phyloP scores from a whole-genome alignment of 192 early-diverging fungal species.

The Entrophospora sp. region DNA sequence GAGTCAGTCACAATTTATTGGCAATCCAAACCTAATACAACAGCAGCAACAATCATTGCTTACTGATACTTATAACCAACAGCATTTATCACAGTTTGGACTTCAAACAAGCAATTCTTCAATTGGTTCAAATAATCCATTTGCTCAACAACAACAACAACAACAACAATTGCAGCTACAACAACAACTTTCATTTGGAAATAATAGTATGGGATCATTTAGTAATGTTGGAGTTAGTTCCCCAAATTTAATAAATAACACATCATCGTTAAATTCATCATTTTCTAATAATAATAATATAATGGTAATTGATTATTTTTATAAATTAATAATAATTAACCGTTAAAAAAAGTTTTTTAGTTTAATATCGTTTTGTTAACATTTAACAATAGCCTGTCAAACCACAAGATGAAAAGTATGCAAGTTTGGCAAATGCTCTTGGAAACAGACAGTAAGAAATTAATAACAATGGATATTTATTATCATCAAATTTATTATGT shows the following conservation, averaged over 20 bases:
- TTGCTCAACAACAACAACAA: constrained; percentile 25
- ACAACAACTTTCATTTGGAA: constrained; percentile 16
- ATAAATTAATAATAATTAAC: not conserved
- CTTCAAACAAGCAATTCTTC: constrained; percentile 25
- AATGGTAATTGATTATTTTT: not conserved
- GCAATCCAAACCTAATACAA: constrained; percentile 29
- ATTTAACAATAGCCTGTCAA: not conserved
- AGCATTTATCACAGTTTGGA: constrained; percentile 25
- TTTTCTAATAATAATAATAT: not conserved
- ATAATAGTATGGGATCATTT: not conserved
- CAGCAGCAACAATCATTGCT: constrained; percentile 28
- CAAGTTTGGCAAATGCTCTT: not conserved
- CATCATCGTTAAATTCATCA: not conserved
- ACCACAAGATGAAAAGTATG: not conserved
- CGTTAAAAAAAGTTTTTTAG: not conserved
- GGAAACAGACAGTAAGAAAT: not conserved
- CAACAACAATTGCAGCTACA: constrained; percentile 17
- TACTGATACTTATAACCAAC: constrained; percentile 30
- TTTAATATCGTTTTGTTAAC: not conserved
- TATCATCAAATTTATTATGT: not conserved
- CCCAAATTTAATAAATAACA: not conserved
- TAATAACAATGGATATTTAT: not conserved
- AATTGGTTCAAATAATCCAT: constrained; percentile 39
- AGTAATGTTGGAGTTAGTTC: not conserved
- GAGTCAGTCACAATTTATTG: constrained; percentile 22